These are phyloP conservation scores for Gnomoniopsis sp. DNA, from an alignment of 2,329 filamentous ascomycete species.

Conservation along the genomic window DNA sequence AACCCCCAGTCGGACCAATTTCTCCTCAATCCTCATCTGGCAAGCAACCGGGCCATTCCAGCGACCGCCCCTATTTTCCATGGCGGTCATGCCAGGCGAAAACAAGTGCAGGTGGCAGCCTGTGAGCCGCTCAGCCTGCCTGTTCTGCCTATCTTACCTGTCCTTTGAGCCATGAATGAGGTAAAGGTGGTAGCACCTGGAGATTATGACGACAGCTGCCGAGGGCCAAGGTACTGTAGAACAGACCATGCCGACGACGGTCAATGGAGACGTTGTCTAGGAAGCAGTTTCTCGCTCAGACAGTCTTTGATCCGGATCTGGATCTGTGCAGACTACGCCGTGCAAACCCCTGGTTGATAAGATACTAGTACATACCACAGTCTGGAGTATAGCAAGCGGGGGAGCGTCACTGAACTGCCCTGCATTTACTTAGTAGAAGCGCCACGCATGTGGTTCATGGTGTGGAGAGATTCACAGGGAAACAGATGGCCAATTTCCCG, in stretches of 20 bases:
- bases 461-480: too few species aligned
- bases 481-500: too few species aligned
- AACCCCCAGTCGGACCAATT: background rate
- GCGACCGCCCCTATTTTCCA: constrained; percentile 1
- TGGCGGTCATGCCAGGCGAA: too few species aligned
- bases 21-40: constrained; percentile 1
- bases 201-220: constrained; percentile 10
- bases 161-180: too few species aligned
- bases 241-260: background rate
- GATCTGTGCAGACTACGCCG: background rate
- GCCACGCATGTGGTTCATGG: too few species aligned
- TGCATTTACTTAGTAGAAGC: too few species aligned
- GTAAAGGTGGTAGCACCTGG: background rate
- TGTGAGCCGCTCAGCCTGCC: background rate
- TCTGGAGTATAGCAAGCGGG: too few species aligned
- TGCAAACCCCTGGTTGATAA: background rate
- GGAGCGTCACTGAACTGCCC: too few species aligned
- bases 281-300: background rate
- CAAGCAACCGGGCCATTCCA: background rate
- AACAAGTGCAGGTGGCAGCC: constrained; percentile 10
- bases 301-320: background rate
- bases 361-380: too few species aligned
- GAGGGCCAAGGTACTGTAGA: background rate
- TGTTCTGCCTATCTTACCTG: constrained; percentile 3
- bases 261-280: background rate